These are phyloP conservation scores for Penicillium canescens DNA, from an alignment of 495 filamentous ascomycete species.

Conservation along the genomic window DNA sequence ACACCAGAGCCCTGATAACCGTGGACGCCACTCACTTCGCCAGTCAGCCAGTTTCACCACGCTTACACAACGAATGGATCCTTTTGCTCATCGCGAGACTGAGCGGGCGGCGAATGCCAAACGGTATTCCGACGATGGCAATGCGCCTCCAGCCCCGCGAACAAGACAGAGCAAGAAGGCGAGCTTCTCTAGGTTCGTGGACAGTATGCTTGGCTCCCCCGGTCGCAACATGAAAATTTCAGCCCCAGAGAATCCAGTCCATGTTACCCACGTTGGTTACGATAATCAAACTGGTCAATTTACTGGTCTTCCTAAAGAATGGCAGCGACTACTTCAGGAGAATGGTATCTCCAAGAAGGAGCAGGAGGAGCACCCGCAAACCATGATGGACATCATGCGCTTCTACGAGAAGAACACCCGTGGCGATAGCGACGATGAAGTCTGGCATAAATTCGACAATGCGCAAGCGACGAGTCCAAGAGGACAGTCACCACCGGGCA, in stretches of 20 bases:
- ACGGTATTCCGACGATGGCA: slow-evolving; percentile 82
- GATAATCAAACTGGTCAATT: slow-evolving; percentile 97
- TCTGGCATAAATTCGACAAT: slow-evolving; percentile 94
- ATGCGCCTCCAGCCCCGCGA: slow-evolving; percentile 54
- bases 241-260: slow-evolving; percentile 92
- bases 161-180: slow-evolving; percentile 79
- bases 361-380: slow-evolving; percentile 91
- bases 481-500: slow-evolving; percentile 67
- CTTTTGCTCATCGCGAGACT: slow-evolving; percentile 37
- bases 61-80: slow-evolving; percentile 59
- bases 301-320: slow-evolving; percentile 95
- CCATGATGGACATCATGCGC: slow-evolving; percentile 89
- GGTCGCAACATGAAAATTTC: slow-evolving; percentile 86
- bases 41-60: slow-evolving; percentile 81
- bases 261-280: slow-evolving; percentile 97
- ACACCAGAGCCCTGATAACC: slow-evolving; percentile 59
- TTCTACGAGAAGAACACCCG: slow-evolving; percentile 95
- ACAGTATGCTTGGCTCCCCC: slow-evolving; percentile 85
- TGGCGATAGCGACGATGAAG: slow-evolving; percentile 75
- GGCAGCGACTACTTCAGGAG: slow-evolving; percentile 92
- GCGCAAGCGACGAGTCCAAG: slow-evolving; percentile 50
- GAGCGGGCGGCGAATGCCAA: slow-evolving; percentile 60
- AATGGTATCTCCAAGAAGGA: slow-evolving; percentile 96
- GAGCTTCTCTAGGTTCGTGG: slow-evolving; percentile 93
- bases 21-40: slow-evolving; percentile 59